Evolutionary conservation across 2,329 filamentous ascomycete species (phyloP).

Genomic region (Periglandula ipomoeae): DNA sequence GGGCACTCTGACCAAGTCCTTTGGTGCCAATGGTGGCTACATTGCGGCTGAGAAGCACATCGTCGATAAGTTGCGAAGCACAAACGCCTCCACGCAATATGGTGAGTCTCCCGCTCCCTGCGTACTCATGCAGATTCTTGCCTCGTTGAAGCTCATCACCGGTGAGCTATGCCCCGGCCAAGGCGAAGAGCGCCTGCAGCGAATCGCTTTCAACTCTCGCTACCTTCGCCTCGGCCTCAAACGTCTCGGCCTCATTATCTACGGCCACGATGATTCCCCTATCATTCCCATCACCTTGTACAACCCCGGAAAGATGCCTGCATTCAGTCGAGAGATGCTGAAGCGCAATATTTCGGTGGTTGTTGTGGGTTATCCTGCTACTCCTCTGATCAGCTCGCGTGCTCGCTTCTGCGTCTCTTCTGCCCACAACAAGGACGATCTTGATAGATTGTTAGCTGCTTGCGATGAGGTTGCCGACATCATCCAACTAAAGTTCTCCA

Average conservation of each 20-base stretch:
- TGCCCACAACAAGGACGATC: constrained; percentile 95
- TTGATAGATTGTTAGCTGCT: constrained; percentile 79
- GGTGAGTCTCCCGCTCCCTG: constrained; percentile 83
- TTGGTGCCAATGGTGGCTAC: constrained; percentile 96
- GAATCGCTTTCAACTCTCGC: constrained; percentile 94
- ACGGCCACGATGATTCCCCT: constrained; percentile 94
- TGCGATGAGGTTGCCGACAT: constrained; percentile 91
- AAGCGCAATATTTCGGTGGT: constrained; percentile 96
- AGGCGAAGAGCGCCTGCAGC: constrained; percentile 89
- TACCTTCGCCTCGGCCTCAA: constrained; percentile 97
- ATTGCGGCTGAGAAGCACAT: constrained; percentile 81
- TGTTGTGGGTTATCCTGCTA: constrained; percentile 93
- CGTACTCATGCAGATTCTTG: constrained; percentile 83
- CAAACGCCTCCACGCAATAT: constrained; percentile 78
- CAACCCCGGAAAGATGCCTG: constrained; percentile 97
- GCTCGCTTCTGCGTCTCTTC: constrained; percentile 93
- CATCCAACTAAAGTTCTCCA: constrained; percentile 94
- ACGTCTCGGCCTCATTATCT: constrained; percentile 92
- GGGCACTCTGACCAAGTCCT: constrained; percentile 97
- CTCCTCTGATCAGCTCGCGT: constrained; percentile 86
- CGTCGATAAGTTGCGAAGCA: constrained; percentile 81
- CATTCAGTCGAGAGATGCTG: constrained; percentile 97
- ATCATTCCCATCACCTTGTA: constrained; percentile 93
- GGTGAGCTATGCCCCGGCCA: constrained; percentile 84
- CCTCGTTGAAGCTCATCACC: constrained; percentile 77